Evolutionary conservation across 805 yeast species (phyloP), one percentile per base, ranked within the genome.

Genomic region (Spathaspora hagerdaliae): DNA sequence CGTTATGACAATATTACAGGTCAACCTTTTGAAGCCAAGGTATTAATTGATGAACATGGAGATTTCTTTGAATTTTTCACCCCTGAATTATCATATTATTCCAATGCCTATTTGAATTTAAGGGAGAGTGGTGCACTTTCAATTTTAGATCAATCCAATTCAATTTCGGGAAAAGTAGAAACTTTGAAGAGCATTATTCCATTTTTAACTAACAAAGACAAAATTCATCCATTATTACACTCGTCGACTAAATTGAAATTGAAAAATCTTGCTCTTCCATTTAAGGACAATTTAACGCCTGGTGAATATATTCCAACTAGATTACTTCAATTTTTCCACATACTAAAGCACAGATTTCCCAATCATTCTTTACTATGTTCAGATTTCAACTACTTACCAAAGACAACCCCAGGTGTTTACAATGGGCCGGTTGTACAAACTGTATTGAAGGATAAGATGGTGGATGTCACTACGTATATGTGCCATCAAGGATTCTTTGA

Each of bases 261-360:
- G 46, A 70, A 75, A 45, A 74, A 84, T 52, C 62, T 77, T 31
- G 27, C 83, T 1, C 70, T 82, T 36, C 96, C 96, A 1, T 73
- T 85, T 55, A 73, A 83, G 48, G 87, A 83, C 42, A 75, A 80
- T 42, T 63, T 88, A 29, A 73, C 89, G 0, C 81, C 79, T 2
- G 85, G 88, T 0, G 96, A 88, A 57, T 88, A 78, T 60, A 78
- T 88, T 31, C 96, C 96, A n/a, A 86, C 95, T 0, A 67, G 90
- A 45, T 69, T 84, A 29, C 54, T 85, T 27, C 78, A 85, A 59
- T 74, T 88, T 41, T 78, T 87, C 61, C 78, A 79, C 39, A 73
- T 84, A 7, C 71, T 88, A 44, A 74, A 78, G 46, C 71, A 75
- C 31, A 70, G 76, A 48, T 88, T 88, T 61, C 96, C 96, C 2